These are phyloP conservation scores for Agrostemma githago DNA, from an alignment of 148 eudicot species.

Conservation along the genomic window DNA sequence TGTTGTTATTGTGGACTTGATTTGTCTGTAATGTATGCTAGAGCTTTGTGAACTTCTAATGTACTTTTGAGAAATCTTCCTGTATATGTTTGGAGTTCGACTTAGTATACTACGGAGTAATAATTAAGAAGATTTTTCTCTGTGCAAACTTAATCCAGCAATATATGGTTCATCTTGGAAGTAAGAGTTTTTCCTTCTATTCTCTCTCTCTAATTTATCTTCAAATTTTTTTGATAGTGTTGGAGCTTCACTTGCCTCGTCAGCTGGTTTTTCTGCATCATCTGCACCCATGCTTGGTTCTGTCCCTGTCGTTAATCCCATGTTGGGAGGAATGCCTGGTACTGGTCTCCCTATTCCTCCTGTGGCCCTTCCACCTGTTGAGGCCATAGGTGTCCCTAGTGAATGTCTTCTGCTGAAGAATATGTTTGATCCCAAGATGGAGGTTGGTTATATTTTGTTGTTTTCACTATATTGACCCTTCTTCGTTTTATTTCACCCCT, in stretches of 20 bases:
- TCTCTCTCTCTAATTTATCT: neutral
- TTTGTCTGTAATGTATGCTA: neutral
- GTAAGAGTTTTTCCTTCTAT: neutral
- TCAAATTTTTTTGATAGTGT: conserved; percentile 34
- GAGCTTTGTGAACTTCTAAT: neutral
- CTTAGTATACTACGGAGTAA: neutral
- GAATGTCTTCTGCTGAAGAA: conserved; percentile 82
- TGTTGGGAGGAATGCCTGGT: conserved; percentile 37
- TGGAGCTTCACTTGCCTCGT: conserved; percentile 39
- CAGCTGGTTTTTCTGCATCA: conserved; percentile 34
- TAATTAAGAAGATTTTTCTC: neutral
- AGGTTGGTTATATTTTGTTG: conserved; percentile 40
- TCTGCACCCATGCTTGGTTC: conserved; percentile 37
- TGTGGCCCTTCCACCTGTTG: conserved; percentile 41
- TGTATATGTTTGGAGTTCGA: neutral
- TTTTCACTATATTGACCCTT: neutral
- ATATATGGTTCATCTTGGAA: neutral
- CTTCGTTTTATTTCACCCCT: neutral
- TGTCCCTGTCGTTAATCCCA: conserved; percentile 30
- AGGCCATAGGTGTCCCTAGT: conserved; percentile 68
- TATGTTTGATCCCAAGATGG: conserved; percentile 82
- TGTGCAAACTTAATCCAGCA: neutral
- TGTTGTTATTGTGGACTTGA: neutral
- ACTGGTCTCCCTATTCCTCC: conserved; percentile 42
- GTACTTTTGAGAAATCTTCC: neutral